These are phyloP conservation scores for Alternaria gaisen DNA, from an alignment of 2,329 filamentous ascomycete genomes.

Conservation along the genomic window DNA sequence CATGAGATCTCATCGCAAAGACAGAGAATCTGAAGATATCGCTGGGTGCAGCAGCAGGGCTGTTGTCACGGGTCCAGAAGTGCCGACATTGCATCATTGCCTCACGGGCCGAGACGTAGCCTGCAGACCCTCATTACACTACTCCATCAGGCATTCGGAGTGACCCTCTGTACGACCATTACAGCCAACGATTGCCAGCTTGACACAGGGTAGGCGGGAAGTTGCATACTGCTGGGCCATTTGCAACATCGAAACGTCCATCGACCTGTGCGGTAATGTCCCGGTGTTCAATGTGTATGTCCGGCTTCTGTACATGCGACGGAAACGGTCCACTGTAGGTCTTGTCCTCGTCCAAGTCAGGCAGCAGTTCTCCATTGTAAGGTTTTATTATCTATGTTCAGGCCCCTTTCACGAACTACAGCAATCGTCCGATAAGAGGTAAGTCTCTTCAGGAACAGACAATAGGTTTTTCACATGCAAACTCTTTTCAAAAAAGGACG, in stretches of 20 bases:
- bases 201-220: constrained; percentile 28
- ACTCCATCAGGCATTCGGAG: constrained; percentile 21
- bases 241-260: constrained; percentile 26
- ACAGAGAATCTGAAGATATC: constrained; percentile 3
- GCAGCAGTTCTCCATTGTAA: background rate
- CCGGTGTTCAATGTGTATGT: constrained; percentile 20
- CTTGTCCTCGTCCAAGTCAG: background rate
- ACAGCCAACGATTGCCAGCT: constrained; percentile 34
- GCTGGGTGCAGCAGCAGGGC: constrained; percentile 16
- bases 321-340: constrained; percentile 16
- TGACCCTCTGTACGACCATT: constrained; percentile 38
- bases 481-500: constrained; percentile 16
- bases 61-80: constrained; percentile 28
- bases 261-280: constrained; percentile 3
- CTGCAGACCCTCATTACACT: constrained; percentile 29
- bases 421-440: background rate
- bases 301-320: constrained; percentile 32
- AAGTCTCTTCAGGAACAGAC: constrained; percentile 14
- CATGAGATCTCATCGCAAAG: constrained; percentile 21
- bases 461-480: constrained; percentile 30
- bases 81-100: constrained; percentile 18
- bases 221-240: constrained; percentile 32
- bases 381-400: background rate
- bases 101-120: constrained; percentile 23
- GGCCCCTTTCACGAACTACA: background rate